phyloP scores from a whole-genome alignment of 352 stramenopile genomes.

The Paralagenidium karlingii region DNA sequence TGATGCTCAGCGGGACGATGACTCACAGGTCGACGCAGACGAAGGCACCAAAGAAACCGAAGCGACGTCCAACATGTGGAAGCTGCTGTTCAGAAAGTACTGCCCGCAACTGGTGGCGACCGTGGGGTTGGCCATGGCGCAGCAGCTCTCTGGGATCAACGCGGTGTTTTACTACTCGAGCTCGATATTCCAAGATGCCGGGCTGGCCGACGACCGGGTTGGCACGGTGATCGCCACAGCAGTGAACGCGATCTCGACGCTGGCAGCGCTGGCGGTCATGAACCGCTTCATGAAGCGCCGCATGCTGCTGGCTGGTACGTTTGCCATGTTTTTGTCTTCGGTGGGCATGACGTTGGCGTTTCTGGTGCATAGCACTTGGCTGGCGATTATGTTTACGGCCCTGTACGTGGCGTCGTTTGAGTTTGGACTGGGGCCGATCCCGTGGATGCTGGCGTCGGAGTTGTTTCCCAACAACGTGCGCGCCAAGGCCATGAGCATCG shows the following conservation, averaged over 20 bases:
- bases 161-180: conserved; percentile 39
- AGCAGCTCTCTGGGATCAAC: conserved; percentile 54
- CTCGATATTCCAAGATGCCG: conserved; percentile 18
- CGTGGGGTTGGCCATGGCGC: conserved; percentile 18
- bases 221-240: conserved; percentile 25
- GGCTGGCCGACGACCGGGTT: conserved; percentile 22
- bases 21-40: too few species aligned
- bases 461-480: conserved; percentile 47
- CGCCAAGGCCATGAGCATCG: conserved; percentile 23
- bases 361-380: conserved; percentile 7
- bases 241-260: conserved; percentile 23
- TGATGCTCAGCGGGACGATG: too few species aligned
- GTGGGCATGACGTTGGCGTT: conserved; percentile 40
- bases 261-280: conserved; percentile 19
- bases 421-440: conserved; percentile 34
- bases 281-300: conserved; percentile 30
- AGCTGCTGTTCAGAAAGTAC: conserved; percentile 8
- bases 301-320: conserved; percentile 28
- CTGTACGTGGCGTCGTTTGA: conserved; percentile 30
- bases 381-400: conserved; percentile 26
- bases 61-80: too few species aligned
- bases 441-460: conserved; percentile 30
- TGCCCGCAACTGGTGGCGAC: conserved; percentile 27
- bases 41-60: too few species aligned
- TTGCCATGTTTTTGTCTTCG: conserved; percentile 25